Percentiles rank a stretch among this genome's conserved stretches.
Evolutionary conservation across 352 stramenopile species (phyloP).

Genomic region (Pythium apleroticum): DNA sequence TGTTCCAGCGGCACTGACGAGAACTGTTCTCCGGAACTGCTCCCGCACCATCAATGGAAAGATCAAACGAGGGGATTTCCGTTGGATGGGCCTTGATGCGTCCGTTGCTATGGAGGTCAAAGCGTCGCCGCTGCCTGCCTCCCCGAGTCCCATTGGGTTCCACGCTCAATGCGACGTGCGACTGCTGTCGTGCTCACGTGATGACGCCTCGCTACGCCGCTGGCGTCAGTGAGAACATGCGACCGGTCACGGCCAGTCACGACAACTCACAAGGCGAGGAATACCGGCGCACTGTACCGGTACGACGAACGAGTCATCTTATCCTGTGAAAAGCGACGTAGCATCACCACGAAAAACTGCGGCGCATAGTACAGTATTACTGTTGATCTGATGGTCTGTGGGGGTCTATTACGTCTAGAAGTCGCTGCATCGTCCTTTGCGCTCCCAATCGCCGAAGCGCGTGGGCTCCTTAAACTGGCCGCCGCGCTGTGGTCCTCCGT

Average conservation of each 20-base stretch:
- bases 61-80: not conserved
- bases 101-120: not conserved
- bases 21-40: constrained; percentile 1
- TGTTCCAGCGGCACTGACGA: not conserved
- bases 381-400: not conserved
- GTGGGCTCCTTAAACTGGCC: constrained; percentile 95
- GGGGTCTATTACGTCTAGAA: constrained; percentile 64
- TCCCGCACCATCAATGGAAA: not conserved
- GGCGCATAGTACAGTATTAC: no score
- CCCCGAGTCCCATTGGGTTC: not conserved
- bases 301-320: not conserved
- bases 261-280: not conserved
- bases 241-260: not conserved
- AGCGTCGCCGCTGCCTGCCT: not conserved
- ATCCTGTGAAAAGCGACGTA: not conserved
- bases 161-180: no score
- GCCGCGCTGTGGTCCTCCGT: constrained; percentile 92
- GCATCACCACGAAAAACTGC: no score
- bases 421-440: constrained; percentile 95
- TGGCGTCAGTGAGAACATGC: constrained; percentile 5
- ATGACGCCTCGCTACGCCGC: not conserved
- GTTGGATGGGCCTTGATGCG: not conserved
- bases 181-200: not conserved
- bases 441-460: constrained; percentile 97
- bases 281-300: not conserved